Evolutionary conservation across 805 yeast species (phyloP).

Genomic region (Isabelozyma rhagii): DNA sequence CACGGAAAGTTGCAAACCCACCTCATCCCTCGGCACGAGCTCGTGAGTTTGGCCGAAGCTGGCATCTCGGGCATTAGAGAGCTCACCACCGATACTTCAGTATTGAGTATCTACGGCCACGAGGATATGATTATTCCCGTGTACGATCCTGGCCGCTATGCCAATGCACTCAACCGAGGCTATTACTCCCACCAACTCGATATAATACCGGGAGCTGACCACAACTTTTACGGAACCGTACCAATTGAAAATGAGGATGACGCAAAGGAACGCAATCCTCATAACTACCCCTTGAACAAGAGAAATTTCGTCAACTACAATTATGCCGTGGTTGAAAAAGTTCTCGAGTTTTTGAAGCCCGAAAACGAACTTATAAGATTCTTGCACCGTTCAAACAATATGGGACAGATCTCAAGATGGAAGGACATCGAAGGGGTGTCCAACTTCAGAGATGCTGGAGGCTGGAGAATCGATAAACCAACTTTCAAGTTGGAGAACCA

Average conservation of each 20-base stretch:
- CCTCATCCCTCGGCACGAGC: constrained; percentile 49
- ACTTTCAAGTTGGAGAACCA: constrained; percentile 11
- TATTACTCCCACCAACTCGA: constrained; percentile 47
- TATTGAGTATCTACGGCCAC: constrained; percentile 69
- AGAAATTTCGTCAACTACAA: constrained; percentile 55
- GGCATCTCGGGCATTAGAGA: constrained; percentile 41
- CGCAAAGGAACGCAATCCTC: constrained; percentile 32
- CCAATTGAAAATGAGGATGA: constrained; percentile 32
- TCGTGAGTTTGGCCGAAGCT: constrained; percentile 45
- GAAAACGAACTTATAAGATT: constrained; percentile 55
- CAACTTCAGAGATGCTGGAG: constrained; percentile 81
- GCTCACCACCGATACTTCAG: constrained; percentile 46
- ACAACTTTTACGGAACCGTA: constrained; percentile 64
- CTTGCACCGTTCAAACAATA: constrained; percentile 25
- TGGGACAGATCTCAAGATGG: constrained; percentile 54
- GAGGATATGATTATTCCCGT: constrained; percentile 65
- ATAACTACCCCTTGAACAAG: constrained; percentile 41
- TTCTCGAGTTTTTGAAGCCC: constrained; percentile 48
- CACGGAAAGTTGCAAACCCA: constrained; percentile 45
- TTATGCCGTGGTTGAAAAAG: constrained; percentile 45
- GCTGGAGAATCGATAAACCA: constrained; percentile 49
- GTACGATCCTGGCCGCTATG: constrained; percentile 57
- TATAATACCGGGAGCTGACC: constrained; percentile 71
- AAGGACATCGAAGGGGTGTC: constrained; percentile 61
- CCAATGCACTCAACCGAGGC: constrained; percentile 55